Conservation (phyloP, 148 eudicot species). For the Oxyria digyna region DNA sequence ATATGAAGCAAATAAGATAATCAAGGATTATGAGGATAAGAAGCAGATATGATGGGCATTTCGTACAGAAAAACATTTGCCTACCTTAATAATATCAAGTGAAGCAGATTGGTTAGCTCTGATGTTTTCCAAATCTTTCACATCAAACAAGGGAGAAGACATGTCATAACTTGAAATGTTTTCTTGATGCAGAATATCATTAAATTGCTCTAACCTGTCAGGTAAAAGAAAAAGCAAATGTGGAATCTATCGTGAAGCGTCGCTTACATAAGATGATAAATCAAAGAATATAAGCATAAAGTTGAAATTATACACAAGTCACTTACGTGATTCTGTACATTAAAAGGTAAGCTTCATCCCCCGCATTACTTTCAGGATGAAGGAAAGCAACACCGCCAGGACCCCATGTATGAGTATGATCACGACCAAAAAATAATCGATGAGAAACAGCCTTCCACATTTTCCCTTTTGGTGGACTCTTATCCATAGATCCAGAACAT, state of each 20-base stretch:
- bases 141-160: conserved; percentile 46
- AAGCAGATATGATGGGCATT: background rate
- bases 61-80: background rate
- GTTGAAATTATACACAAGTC: background rate
- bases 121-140: conserved; percentile 32
- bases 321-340: conserved; percentile 80
- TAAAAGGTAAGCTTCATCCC: conserved; percentile 50
- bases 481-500: conserved; percentile 75
- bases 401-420: conserved; percentile 62
- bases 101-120: conserved; percentile 22
- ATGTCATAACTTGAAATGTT: conserved; percentile 30
- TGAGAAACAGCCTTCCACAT: conserved; percentile 60
- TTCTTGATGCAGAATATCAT: conserved; percentile 85
- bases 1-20: background rate
- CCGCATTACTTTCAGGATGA: conserved; percentile 47
- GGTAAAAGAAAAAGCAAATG: background rate
- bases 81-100: conserved; percentile 45
- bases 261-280: background rate
- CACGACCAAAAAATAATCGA: conserved; percentile 81
- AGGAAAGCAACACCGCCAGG: conserved; percentile 95
- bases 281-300: background rate
- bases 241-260: background rate
- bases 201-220: conserved; percentile 92
- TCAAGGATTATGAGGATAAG: background rate
- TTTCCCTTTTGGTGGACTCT: conserved; percentile 58